These are phyloP conservation scores for Leishmania braziliensis DNA, from an alignment of 208 protist genomes.

Conservation along the genomic window DNA sequence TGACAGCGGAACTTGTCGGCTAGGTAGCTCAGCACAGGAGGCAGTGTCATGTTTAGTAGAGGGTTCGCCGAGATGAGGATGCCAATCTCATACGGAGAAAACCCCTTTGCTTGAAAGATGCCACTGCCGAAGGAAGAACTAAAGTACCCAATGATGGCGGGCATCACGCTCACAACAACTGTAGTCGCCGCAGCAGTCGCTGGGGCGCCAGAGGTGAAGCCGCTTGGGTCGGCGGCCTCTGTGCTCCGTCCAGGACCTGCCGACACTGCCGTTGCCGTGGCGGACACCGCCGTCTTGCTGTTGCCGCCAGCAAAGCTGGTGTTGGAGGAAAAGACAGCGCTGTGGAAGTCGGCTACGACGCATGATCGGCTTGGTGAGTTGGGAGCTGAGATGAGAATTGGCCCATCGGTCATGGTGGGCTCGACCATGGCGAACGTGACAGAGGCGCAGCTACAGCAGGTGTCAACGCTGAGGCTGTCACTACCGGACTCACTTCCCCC, in stretches of 20 bases:
- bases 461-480: background rate
- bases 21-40: conserved; percentile 50
- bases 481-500: background rate
- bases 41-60: conserved; percentile 36
- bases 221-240: background rate
- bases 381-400: conserved; percentile 4
- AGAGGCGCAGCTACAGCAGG: background rate
- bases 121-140: conserved; percentile 38
- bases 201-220: background rate
- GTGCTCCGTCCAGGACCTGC: background rate
- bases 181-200: background rate
- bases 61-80: conserved; percentile 37
- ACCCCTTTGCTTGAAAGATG: conserved; percentile 44
- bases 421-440: conserved; percentile 8
- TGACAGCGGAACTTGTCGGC: conserved; percentile 52
- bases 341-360: conserved; percentile 8
- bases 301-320: conserved; percentile 11
- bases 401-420: conserved; percentile 9
- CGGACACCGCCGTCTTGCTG: background rate
- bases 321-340: conserved; percentile 14
- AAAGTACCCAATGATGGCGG: conserved; percentile 49
- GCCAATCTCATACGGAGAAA: conserved; percentile 38
- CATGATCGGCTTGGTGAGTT: conserved; percentile 7
- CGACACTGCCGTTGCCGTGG: background rate
- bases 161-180: background rate